Evolutionary conservation across 2,329 filamentous ascomycete species (phyloP), one percentile per base, ranked within the genome.

Genomic region (Fusarium hainanense): DNA sequence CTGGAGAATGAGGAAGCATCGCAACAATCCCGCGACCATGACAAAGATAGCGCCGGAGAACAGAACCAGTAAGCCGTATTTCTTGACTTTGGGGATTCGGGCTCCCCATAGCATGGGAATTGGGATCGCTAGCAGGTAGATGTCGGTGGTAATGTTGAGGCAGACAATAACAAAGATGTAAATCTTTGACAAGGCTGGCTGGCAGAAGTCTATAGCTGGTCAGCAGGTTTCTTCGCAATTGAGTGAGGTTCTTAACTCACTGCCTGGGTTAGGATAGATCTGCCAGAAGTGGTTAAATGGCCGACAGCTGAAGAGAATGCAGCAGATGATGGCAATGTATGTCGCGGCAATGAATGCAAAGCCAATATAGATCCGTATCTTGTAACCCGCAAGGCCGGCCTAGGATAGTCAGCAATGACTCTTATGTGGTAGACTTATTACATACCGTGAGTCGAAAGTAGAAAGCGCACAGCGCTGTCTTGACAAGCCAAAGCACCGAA

Each of bases 91-190:
- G 11, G 77, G 79, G 8, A 90, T 78, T 7, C 81, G 82, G 0
- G 87, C 83, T 60, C 79, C 80, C 81, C 84, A 87, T 3, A 90
- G 78, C 80, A 89, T 84, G 63, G 86, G 77, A 18, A 82, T 74
- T 0, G 81, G 79, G 32, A 84, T 80, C 63, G 77, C 75, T 32
- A 83, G 62, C 4, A 83, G 75, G 41, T 82, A 82, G 3, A 81
- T 14, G 28, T 83, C 82, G 2, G 82, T 82, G 2, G 77, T 7
- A 2, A 82, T 78, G 68, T 83, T 82, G 54, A 82, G 68, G 7
- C 54, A 57, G 2, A 79, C 74, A 2, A 81, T 69, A 1, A 78
- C 77, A 54, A 82, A 79, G 47, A 81, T 77, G 25, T 82, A 79
- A 7, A 82, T 69, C 25, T 80, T 77, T 0, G 82, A 83, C 2